Evolutionary conservation across 2,329 filamentous ascomycete genomes (phyloP).

Genomic region (Tolypocladium pustulatum): DNA sequence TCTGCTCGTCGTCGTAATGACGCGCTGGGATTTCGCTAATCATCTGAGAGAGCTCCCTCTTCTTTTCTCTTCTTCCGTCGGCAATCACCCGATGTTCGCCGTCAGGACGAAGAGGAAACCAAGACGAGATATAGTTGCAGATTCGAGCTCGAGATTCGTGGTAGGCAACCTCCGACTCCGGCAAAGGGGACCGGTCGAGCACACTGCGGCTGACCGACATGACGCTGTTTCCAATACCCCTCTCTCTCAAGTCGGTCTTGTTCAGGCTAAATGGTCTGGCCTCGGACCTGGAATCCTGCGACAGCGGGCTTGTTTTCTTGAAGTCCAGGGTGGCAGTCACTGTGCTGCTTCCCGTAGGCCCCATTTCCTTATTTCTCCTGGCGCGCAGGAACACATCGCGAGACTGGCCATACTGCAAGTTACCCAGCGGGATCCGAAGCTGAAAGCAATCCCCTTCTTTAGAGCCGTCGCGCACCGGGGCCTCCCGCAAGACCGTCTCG

Average conservation of each 20-base stretch:
- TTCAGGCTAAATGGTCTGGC: background rate
- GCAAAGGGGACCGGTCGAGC: conserved; percentile 13
- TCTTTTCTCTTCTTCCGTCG: conserved; percentile 13
- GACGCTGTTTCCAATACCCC: background rate
- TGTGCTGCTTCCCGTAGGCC: background rate
- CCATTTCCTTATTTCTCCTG: conserved; percentile 8
- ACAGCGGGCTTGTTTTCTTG: conserved; percentile 10
- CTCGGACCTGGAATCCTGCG: background rate
- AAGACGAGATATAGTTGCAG: conserved; percentile 35
- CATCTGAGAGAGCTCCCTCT: conserved; percentile 17
- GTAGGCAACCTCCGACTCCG: conserved; percentile 31
- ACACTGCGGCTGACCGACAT: conserved; percentile 6
- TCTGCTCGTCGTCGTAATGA: conserved; percentile 24
- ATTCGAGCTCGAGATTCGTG: conserved; percentile 40
- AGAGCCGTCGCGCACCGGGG: conserved; percentile 5
- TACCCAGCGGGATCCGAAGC: conserved; percentile 34
- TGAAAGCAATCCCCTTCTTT: conserved; percentile 7
- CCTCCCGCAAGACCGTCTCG: conserved; percentile 23
- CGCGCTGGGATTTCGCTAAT: conserved; percentile 23
- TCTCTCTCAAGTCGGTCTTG: background rate
- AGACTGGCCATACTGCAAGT: conserved; percentile 50
- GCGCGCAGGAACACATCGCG: conserved; percentile 40
- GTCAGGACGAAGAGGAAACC: conserved; percentile 25
- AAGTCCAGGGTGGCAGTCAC: conserved; percentile 26
- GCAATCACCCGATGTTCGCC: conserved; percentile 4